A percentile compares a stretch with the other conserved stretches of the same genome.
phyloP scores from a whole-genome alignment of 257 asterid species.

The Verbena officinalis region DNA sequence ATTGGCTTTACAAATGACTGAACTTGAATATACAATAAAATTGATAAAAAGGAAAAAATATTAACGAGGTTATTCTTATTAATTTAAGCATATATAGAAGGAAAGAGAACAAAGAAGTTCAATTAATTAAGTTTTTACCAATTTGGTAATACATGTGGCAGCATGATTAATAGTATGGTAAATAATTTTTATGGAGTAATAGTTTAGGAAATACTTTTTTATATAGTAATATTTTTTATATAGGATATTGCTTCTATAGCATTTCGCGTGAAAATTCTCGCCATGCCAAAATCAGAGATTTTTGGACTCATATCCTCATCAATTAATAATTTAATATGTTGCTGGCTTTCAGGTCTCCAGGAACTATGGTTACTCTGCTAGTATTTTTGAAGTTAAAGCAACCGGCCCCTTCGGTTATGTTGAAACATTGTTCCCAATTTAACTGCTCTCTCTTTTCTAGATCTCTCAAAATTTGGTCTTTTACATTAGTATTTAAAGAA shows the following conservation, averaged over 20 bases:
- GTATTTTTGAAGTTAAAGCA: not conserved
- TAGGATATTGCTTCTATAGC: not conserved
- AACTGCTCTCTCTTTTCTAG: not conserved
- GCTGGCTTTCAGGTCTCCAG: not conserved
- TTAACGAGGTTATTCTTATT: too few species aligned
- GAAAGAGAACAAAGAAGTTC: too few species aligned
- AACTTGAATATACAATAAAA: too few species aligned
- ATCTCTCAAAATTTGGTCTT: not conserved
- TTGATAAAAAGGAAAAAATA: too few species aligned
- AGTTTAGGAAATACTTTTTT: too few species aligned
- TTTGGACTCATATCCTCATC: not conserved
- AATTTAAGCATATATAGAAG: too few species aligned
- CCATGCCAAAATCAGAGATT: conserved; percentile 5
- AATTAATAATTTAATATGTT: not conserved
- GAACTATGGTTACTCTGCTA: not conserved
- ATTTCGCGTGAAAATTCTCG: not conserved
- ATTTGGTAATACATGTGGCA: too few species aligned
- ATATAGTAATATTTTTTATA: too few species aligned
- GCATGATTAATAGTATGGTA: too few species aligned
- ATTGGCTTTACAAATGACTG: too few species aligned
- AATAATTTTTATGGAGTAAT: too few species aligned
- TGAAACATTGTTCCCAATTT: not conserved
- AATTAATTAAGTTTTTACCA: too few species aligned
- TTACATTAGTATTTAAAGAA: not conserved
- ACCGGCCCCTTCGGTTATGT: not conserved